Evolutionary conservation across 768 basidiomycete genomes (phyloP).

Genomic region (Tremella fuciformis): DNA sequence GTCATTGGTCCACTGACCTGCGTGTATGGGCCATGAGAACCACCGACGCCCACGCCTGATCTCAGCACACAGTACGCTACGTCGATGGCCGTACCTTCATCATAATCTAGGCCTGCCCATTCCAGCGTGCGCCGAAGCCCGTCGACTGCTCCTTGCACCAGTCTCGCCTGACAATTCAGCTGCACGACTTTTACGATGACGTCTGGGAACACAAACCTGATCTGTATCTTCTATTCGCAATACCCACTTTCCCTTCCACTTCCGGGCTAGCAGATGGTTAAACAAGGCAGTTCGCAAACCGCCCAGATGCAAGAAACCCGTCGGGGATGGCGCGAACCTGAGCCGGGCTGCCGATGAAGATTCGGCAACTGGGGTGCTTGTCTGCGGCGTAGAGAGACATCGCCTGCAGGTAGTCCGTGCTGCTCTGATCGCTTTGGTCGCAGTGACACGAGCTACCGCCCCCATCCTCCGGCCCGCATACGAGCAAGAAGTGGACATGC

Average conservation of each 20-base stretch:
- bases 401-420: slow-evolving; percentile 1
- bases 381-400: slow-evolving; percentile 12
- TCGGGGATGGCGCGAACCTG: slow-evolving; percentile 96
- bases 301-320: slow-evolving; percentile 88
- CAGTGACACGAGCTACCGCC: too few species aligned
- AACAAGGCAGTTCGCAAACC: slow-evolving; percentile 91
- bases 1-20: slow-evolving; percentile 59
- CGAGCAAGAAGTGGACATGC: background rate
- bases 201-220: slow-evolving; percentile 60
- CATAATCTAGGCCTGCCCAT: slow-evolving; percentile 90
- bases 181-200: background rate
- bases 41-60: slow-evolving; percentile 72
- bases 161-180: slow-evolving; percentile 61
- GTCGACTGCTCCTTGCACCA: slow-evolving; percentile 69
- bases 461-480: background rate
- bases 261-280: slow-evolving; percentile 80
- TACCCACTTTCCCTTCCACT: slow-evolving; percentile 82
- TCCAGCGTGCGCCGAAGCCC: slow-evolving; percentile 69
- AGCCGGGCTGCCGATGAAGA: slow-evolving; percentile 55
- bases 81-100: slow-evolving; percentile 66
- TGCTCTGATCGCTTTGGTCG: background rate
- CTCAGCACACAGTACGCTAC: too few species aligned
- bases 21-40: slow-evolving; percentile 78
- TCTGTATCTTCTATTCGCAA: slow-evolving; percentile 95
- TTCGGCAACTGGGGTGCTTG: background rate